Conservation (phyloP, 1,284 basidiomycete genomes). For the Fomitiporia mediterranea region DNA sequence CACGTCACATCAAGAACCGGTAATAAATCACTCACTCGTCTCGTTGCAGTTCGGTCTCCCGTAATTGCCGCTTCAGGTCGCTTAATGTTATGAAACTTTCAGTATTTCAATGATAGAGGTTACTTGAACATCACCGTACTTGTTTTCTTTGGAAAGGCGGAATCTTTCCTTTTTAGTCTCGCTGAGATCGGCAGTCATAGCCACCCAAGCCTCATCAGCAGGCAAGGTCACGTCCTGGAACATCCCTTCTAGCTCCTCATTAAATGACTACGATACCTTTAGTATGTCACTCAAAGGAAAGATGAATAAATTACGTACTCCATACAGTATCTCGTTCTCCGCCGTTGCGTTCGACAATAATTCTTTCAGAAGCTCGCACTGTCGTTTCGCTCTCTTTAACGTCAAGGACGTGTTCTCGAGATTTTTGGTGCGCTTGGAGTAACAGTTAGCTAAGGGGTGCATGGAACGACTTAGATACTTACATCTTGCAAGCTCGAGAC, state of each 20-base stretch:
- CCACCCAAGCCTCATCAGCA: constrained; percentile 71
- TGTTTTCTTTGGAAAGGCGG: constrained; percentile 67
- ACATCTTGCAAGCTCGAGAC: constrained; percentile 42
- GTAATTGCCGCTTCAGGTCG: constrained; percentile 63
- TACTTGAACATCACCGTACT: constrained; percentile 42
- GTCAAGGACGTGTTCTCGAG: constrained; percentile 60
- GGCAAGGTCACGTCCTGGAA: constrained; percentile 77
- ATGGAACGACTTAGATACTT: constrained; percentile 45
- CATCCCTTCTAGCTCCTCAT: constrained; percentile 87
- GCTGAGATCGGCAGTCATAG: constrained; percentile 67
- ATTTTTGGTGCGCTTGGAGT: constrained; percentile 47
- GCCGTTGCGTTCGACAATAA: constrained; percentile 71
- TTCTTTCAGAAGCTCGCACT: constrained; percentile 72
- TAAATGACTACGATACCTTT: constrained; percentile 64
- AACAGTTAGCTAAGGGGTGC: not conserved
- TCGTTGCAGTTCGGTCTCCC: constrained; percentile 67
- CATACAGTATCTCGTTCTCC: constrained; percentile 88
- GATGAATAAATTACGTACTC: constrained; percentile 45
- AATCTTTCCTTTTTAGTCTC: constrained; percentile 75
- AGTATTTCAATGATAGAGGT: constrained; percentile 13
- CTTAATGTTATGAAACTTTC: constrained; percentile 38
- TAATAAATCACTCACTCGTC: constrained; percentile 60
- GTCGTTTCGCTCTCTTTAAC: constrained; percentile 62
- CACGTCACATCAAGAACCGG: constrained; percentile 12
- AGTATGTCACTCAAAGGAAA: not conserved